Base-by-base conservation (phyloP, 2,329 filamentous ascomycete species). In the Diaporthe amygdali region DNA sequence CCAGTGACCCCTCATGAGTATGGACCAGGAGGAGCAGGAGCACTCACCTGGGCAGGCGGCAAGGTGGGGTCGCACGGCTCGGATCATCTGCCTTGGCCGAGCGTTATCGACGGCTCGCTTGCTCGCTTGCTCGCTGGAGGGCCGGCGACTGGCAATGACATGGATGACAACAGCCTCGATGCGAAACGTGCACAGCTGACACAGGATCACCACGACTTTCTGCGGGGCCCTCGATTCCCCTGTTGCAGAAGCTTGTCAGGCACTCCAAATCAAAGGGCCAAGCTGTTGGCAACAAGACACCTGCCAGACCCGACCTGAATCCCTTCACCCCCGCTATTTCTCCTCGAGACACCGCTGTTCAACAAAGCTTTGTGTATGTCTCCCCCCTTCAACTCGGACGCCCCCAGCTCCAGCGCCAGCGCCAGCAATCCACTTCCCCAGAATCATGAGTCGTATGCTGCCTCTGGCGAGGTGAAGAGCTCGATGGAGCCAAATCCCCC, bases 331-430 rank as follows among this genome's bases (percentile, higher is more conserved):
- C 39, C 51, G 22, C 39, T n/a, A 46, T 22, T 17, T 37, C 66
- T 59, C 6, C 20, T 56, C 52, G 20, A 34, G 49, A 30, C 54
- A 51, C 34, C 22, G 12, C 46, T 27, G 44, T 27, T 30, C 68
- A 56, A 66, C 68, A 51, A 56, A 54, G 47, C 37, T n/a, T 41
- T 44, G 47, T 73, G 71, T 69, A 73, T 73, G 71, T 73, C 71
- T 73, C 64, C 71, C 61, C 71, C 56, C 49, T 66, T 61, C 66
- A 68, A 30, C 64, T 30, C 69, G 37, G 66, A 71, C 51, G 41
- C n/a, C 25, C 39, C 59, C 64, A 71, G 59, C 59, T 37, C 59
- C 59, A 64, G 59, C 59, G 22, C 41, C 59, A 64, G 30, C 44
- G 25, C 59, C 59, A 41, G 27, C 68, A 41, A 51, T 44, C 64